Evolutionary conservation across 306 rosid genomes (phyloP).

Genomic region (Prunus davidiana): DNA sequence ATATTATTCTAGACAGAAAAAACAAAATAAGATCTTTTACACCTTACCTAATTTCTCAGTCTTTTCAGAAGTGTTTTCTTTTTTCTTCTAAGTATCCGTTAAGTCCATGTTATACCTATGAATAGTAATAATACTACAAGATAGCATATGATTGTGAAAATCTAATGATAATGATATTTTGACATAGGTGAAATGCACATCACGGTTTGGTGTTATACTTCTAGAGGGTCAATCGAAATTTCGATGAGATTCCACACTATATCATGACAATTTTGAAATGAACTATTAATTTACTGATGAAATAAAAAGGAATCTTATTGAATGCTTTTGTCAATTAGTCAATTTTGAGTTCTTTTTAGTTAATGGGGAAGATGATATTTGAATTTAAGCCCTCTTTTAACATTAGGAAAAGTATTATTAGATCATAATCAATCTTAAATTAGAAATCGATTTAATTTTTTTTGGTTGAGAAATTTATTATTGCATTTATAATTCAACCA

Average conservation of each 20-base stretch:
- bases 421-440: too few relatives aligned
- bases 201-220: constrained; percentile 12
- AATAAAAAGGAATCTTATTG: constrained; percentile 4
- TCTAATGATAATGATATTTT: constrained; percentile 21
- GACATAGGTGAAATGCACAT: constrained; percentile 2
- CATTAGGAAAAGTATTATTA: too few relatives aligned
- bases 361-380: too few relatives aligned
- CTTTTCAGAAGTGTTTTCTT: background rate
- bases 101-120: constrained; percentile 3
- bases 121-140: constrained; percentile 7
- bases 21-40: too few relatives aligned
- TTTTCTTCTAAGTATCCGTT: constrained; percentile 20
- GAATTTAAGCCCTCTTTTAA: too few relatives aligned
- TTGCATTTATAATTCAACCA: too few relatives aligned
- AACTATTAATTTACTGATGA: constrained; percentile 4
- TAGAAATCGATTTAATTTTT: too few relatives aligned
- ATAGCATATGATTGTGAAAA: constrained; percentile 18
- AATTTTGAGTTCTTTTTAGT: background rate
- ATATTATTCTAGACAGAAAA: too few relatives aligned
- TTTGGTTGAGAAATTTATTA: fast-evolving
- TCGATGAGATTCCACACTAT: background rate
- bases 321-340: background rate
- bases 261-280: constrained; percentile 23
- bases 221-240: constrained; percentile 34
- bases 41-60: background rate